These are phyloP conservation scores for Cladophialophora chaetospira DNA, from an alignment of 2,329 filamentous ascomycete genomes.

Conservation along the genomic window DNA sequence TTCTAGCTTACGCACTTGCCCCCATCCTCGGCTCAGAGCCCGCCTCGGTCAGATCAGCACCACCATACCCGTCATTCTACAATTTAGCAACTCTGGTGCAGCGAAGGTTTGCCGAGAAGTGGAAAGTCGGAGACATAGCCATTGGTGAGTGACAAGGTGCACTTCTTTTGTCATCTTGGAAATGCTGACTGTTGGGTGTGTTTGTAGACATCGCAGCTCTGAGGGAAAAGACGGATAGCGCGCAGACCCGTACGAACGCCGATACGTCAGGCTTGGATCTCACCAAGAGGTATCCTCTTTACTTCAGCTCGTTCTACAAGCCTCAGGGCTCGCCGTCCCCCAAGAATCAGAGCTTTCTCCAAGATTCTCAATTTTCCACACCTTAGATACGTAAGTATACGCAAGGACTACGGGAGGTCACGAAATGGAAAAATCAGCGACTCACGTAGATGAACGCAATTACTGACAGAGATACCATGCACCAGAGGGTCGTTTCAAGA, in stretches of 20 bases:
- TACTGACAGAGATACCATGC: no score
- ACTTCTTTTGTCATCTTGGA: not conserved
- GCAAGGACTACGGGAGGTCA: no score
- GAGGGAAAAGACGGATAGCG: not conserved
- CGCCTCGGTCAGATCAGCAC: not conserved
- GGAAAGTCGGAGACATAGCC: not conserved
- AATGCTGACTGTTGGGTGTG: not conserved
- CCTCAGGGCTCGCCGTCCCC: not conserved
- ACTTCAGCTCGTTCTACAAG: not conserved
- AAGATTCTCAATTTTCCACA: not conserved
- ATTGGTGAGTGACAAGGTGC: not conserved
- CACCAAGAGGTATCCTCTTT: not conserved
- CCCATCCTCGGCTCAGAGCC: not conserved
- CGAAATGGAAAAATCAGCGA: no score
- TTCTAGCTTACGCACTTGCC: not conserved
- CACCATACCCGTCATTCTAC: not conserved
- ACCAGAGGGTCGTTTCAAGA: no score
- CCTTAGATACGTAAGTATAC: no score
- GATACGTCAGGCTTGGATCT: not conserved
- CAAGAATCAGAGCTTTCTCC: not conserved
- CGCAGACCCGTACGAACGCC: not conserved
- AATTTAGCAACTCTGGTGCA: not conserved
- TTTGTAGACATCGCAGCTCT: not conserved
- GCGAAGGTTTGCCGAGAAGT: not conserved
- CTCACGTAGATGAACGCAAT: no score